Base-by-base conservation (phyloP, 2,329 filamentous ascomycete species). In the Elsinoe australis region DNA sequence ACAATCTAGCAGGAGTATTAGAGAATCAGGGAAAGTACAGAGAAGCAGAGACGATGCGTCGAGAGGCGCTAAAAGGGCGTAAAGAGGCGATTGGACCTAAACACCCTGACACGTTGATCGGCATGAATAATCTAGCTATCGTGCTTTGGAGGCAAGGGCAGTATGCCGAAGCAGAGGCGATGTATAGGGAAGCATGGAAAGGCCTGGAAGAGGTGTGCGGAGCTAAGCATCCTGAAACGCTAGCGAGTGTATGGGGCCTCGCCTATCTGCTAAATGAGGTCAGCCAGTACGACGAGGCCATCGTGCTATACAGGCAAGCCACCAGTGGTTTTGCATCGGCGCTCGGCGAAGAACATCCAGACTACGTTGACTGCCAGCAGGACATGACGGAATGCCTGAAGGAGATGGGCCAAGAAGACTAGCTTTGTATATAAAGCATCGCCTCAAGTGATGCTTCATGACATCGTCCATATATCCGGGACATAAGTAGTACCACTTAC, bases 41-140 rank as follows among this genome's bases (percentile, higher is more conserved):
- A 32, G 32, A 47, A 42, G 51, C 51, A 39, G 42, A 53, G 44
- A 28, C 51, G 39, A 42, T 45, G 24, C 22, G 50, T 34, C 29
- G 15, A 48, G 35, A 52, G 49, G 52, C 51, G 18, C 49, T 53
- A 35, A 52, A 54, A 24, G 41, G 26, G 34, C 46, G 44, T 28
- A 49, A 53, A 49, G 49, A 19, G 22, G 36, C 44, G 36, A 45
- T 56, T 17, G 54, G 55, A n/a, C 17, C 5, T 14, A 49, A 53
- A 9, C 52, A 57, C 42, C 53, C 42, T 6, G 17, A 39, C 9
- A 59, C 55, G n/a, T 52, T 57, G 15, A 52, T 8, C 2, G 52
- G 51, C 47, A 55, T 54, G 52, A 18, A 3, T 14, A 47, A 56
- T 24, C 33, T 58, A 10, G 53, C 31, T 17, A 15, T 19, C 18